These are phyloP conservation scores for Teunomyces atbi DNA, from an alignment of 805 yeast species.

Conservation along the genomic window DNA sequence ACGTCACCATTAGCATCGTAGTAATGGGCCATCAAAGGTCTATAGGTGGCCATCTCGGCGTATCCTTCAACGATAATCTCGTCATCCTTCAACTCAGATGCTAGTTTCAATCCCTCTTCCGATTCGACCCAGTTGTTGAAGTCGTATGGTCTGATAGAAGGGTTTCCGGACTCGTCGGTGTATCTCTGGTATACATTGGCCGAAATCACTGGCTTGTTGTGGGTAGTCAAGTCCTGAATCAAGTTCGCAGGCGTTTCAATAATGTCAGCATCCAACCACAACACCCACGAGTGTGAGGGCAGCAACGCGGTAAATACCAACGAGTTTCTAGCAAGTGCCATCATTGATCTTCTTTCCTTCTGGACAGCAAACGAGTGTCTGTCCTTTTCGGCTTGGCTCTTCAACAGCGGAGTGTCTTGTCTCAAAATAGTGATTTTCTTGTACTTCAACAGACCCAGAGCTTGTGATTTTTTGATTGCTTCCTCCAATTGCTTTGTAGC, in stretches of 20 bases:
- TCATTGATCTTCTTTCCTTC: constrained; percentile 81
- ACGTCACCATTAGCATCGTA: constrained; percentile 64
- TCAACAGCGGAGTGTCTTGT: constrained; percentile 81
- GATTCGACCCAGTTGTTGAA: constrained; percentile 93
- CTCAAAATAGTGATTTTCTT: constrained; percentile 83
- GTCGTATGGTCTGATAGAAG: constrained; percentile 83
- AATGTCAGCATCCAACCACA: constrained; percentile 96
- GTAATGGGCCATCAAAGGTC: constrained; percentile 91
- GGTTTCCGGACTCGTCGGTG: constrained; percentile 53
- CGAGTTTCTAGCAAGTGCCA: constrained; percentile 95
- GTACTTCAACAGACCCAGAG: constrained; percentile 59
- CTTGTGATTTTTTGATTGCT: constrained; percentile 73
- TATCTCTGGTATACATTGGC: constrained; percentile 93
- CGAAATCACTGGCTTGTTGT: constrained; percentile 81
- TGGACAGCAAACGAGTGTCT: constrained; percentile 87
- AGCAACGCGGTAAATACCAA: constrained; percentile 83
- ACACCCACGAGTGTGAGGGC: constrained; percentile 89
- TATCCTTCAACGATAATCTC: constrained; percentile 96
- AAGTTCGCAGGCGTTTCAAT: constrained; percentile 82
- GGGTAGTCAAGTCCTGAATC: constrained; percentile 82
- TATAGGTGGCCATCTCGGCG: constrained; percentile 86
- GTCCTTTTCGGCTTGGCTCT: constrained; percentile 76
- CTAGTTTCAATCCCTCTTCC: constrained; percentile 76
- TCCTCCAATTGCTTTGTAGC: constrained; percentile 71
- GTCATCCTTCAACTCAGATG: constrained; percentile 71